Evolutionary conservation across 2,329 filamentous ascomycete species (phyloP).

Genomic region (Trichoderma asperellum): DNA sequence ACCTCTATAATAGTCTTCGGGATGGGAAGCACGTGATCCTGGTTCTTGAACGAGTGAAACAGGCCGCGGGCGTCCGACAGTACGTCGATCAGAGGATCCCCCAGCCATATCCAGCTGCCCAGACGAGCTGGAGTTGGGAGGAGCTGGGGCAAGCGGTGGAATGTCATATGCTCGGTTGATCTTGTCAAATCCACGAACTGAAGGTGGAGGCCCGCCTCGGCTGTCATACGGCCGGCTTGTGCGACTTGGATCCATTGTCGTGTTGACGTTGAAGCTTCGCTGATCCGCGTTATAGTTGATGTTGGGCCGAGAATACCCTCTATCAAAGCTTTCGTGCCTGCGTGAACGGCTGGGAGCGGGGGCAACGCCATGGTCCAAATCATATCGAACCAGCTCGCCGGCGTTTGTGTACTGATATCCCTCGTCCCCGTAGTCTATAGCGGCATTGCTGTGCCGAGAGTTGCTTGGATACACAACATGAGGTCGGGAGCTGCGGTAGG

Average conservation of each 20-base stretch:
- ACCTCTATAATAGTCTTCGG: constrained; percentile 54
- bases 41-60: constrained; percentile 60
- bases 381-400: constrained; percentile 63
- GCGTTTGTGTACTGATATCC: constrained; percentile 68
- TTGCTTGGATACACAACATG: constrained; percentile 51
- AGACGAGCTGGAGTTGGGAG: constrained; percentile 41
- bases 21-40: constrained; percentile 47
- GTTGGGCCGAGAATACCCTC: constrained; percentile 59
- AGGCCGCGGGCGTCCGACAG: constrained; percentile 46
- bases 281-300: constrained; percentile 55
- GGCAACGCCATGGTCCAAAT: constrained; percentile 59
- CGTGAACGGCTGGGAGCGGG: constrained; percentile 43
- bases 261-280: constrained; percentile 52
- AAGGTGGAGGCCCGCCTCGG: constrained; percentile 64
- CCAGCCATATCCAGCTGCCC: constrained; percentile 32
- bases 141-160: constrained; percentile 48
- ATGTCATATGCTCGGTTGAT: constrained; percentile 59
- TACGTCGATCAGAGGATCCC: constrained; percentile 31
- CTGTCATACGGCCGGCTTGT: constrained; percentile 46
- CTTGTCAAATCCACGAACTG: constrained; percentile 72
- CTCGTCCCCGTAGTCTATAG: constrained; percentile 60
- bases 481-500: constrained; percentile 53
- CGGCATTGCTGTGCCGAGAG: constrained; percentile 48
- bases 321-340: constrained; percentile 58
- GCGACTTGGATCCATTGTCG: constrained; percentile 49